Base-by-base conservation (phyloP, 371 early-diverging fungal species). In the Blastocladiella emersonii region DNA sequence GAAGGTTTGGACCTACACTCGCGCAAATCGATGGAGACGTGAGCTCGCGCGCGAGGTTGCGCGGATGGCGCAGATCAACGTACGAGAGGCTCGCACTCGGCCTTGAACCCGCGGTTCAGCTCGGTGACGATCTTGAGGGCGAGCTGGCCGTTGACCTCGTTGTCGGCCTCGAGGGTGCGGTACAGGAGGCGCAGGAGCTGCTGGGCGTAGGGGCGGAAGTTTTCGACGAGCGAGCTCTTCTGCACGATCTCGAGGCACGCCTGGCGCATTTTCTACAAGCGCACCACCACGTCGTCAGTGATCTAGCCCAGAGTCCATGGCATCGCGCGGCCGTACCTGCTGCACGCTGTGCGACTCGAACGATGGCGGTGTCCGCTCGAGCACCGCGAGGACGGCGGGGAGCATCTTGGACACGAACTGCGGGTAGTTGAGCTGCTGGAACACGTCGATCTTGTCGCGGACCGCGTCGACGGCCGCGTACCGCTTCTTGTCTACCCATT, bases 131-230 rank as follows among this genome's bases (percentile, higher is more conserved):
- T 89, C 70, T 94, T 93, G 30, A 98, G 79, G 66, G 89, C 85
- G 4, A 92, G 79, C 32, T 91, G 87, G 2, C 90, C 98, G 68
- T 96, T 97, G 34, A 97, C 98, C 75, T 98, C 98, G 66, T 97
- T 96, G 68, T 98, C 98, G 19, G 80, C 79, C 65, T 81, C 77
- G 37, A 98, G 78, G 4, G 93, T 77, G 34, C 83, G 70, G 79
- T 97, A 82, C 56, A 95, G 71, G 12, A 86, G 75, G 12, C 69
- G 64, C 65, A 83, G 78, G 30, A 87, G 64, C 21, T 79, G 78
- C 25, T 64, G 62, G 10, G 70, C 74, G 19, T 72, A 63, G 3
- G 77, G 77, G 36, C 67, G 44, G 27, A 78, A 64, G 3, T 69
- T 64, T 45, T 79, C 80, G 34, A 23, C 92, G 68, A 86, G 89